Conservation (phyloP, 2,329 filamentous ascomycete genomes). For the Sphaerulina vaccinii region DNA sequence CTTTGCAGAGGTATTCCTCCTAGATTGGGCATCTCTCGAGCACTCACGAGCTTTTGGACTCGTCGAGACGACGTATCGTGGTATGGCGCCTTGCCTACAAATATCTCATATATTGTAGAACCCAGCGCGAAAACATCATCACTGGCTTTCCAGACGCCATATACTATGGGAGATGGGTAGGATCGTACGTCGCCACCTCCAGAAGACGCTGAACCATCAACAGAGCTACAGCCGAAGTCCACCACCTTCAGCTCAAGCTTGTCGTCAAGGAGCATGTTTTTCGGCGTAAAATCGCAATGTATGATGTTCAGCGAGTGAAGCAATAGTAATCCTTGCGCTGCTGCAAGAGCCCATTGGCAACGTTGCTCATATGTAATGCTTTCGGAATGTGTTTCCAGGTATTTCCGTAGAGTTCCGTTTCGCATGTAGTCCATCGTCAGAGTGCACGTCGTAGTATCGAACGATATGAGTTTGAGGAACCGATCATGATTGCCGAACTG, state of each 20-base stretch:
- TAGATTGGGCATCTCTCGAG: too few species aligned
- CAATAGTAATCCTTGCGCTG: constrained; percentile 1
- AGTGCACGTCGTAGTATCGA: background rate
- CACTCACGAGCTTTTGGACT: too few species aligned
- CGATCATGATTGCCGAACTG: too few species aligned
- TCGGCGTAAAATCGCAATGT: constrained; percentile 3
- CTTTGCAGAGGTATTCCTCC: too few species aligned
- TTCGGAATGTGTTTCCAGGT: background rate
- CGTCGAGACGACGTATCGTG: background rate
- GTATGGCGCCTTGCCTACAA: background rate
- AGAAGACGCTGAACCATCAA: background rate
- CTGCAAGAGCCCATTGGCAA: background rate
- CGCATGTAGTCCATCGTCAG: background rate
- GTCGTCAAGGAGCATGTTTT: constrained; percentile 10
- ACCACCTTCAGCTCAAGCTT: constrained; percentile 4
- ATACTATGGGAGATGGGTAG: background rate
- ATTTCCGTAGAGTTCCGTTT: background rate
- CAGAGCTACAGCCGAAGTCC: constrained; percentile 3
- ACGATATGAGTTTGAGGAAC: background rate
- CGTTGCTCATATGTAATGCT: background rate
- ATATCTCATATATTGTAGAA: constrained; percentile 6
- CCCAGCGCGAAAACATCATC: constrained; percentile 9
- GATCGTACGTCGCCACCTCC: constrained; percentile 3
- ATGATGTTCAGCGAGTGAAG: constrained; percentile 1
- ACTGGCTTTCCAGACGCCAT: background rate